A percentile compares a stretch with the other conserved stretches of the same genome.
Evolutionary conservation across 2,329 filamentous ascomycete genomes (phyloP).

Genomic region (Aureobasidium sp.): DNA sequence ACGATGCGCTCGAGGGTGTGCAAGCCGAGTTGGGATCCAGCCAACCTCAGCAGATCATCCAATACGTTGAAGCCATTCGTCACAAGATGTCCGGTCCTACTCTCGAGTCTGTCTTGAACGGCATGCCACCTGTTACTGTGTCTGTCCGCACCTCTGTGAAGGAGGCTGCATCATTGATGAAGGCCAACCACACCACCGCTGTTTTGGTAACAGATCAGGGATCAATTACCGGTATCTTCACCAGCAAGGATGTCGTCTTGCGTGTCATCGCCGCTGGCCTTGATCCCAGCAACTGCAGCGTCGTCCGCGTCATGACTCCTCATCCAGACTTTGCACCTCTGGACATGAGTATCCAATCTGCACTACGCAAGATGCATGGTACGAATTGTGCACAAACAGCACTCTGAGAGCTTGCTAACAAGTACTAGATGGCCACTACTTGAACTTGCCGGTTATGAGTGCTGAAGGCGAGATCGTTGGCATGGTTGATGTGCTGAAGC

Average conservation of each 20-base stretch:
- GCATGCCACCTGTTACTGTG: constrained; percentile 86
- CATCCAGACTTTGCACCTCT: constrained; percentile 97
- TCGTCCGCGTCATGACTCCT: constrained; percentile 97
- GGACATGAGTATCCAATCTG: constrained; percentile 98
- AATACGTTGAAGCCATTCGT: constrained; percentile 93
- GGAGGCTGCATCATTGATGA: constrained; percentile 93
- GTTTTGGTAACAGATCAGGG: constrained; percentile 94
- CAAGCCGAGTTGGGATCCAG: constrained; percentile 93
- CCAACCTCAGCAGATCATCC: constrained; percentile 97
- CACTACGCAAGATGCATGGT: constrained; percentile 98
- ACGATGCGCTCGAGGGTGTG: constrained; percentile 94
- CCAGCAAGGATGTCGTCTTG: constrained; percentile 96
- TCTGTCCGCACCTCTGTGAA: constrained; percentile 93
- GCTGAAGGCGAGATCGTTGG: constrained; percentile 91
- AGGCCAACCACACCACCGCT: constrained; percentile 96
- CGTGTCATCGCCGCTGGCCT: constrained; percentile 95
- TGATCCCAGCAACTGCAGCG: constrained; percentile 90
- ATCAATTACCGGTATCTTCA: constrained; percentile 97
- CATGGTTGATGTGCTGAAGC: constrained; percentile 97
- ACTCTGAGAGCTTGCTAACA: not conserved
- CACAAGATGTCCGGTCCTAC: constrained; percentile 98
- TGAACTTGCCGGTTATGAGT: constrained; percentile 98
- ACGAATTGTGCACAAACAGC: constrained; percentile 34
- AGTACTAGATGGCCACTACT: constrained; percentile 77
- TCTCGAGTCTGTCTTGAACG: constrained; percentile 86